These are phyloP conservation scores for Erodium trifolium DNA, from an alignment of 441 rosid species.

Conservation along the genomic window DNA sequence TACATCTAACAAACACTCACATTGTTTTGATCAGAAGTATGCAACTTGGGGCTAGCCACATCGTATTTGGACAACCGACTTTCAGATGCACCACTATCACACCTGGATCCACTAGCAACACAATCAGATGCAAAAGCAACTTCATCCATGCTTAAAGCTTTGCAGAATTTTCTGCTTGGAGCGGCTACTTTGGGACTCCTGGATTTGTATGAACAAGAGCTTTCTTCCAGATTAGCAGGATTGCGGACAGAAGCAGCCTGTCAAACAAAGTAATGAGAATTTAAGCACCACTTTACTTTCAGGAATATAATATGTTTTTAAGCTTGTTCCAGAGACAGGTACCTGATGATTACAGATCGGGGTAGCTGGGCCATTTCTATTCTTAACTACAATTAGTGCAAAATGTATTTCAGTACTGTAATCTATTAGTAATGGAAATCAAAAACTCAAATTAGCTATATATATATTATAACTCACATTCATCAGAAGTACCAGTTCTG, in stretches of 20 bases:
- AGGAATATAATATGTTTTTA: constrained; percentile 14
- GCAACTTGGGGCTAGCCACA: constrained; percentile 37
- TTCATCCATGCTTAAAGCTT: constrained; percentile 34
- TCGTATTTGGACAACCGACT: constrained; percentile 23
- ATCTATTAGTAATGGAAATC: constrained; percentile 14
- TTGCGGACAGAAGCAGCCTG: constrained; percentile 40
- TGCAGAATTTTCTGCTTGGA: constrained; percentile 30
- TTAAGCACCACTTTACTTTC: constrained; percentile 13
- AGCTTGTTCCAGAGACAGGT: constrained; percentile 12
- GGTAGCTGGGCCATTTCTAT: constrained; percentile 22
- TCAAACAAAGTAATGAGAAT: constrained; percentile 19
- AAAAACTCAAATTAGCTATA: constrained; percentile 16
- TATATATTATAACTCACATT: constrained; percentile 31
- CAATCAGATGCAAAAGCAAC: constrained; percentile 29
- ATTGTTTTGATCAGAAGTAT: constrained; percentile 29
- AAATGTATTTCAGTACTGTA: constrained; percentile 19
- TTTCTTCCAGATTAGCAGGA: constrained; percentile 55
- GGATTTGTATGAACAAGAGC: constrained; percentile 49
- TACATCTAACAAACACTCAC: constrained; percentile 35
- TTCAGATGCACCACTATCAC: constrained; percentile 37
- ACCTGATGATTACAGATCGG: constrained; percentile 31
- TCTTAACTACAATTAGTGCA: constrained; percentile 30
- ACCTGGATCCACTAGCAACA: constrained; percentile 43
- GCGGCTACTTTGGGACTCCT: constrained; percentile 29
- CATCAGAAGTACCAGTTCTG: constrained; percentile 47